Percentiles rank a stretch among this genome's conserved stretches.
Evolutionary conservation across 441 rosid genomes (phyloP).

Genomic region (Gossypium gossypioides): DNA sequence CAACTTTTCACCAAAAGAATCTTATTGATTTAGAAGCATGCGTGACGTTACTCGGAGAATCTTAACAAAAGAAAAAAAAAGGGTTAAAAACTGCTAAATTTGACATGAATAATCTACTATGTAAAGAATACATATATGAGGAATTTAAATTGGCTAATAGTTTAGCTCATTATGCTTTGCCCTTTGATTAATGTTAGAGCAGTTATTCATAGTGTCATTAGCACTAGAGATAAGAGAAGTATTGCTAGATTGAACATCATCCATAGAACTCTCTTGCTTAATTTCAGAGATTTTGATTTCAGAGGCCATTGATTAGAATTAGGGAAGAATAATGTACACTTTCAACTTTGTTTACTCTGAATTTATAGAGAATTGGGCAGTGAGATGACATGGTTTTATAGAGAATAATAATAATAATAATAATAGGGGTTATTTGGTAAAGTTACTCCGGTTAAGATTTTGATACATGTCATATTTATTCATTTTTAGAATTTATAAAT

Average conservation of each 20-base stretch:
- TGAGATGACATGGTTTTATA: background rate
- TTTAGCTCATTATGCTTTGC: background rate
- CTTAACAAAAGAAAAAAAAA: background rate
- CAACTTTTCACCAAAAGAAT: background rate
- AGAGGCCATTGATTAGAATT: background rate
- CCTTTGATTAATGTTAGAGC: background rate
- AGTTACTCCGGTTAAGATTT: too few relatives aligned
- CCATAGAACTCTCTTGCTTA: background rate
- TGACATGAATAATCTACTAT: background rate
- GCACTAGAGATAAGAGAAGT: background rate
- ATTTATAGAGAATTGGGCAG: background rate
- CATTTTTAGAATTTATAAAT: too few relatives aligned
- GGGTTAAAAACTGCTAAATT: background rate
- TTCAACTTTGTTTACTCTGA: background rate
- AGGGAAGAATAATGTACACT: background rate
- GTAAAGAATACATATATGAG: background rate
- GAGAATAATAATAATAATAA: background rate
- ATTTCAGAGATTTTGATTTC: background rate
- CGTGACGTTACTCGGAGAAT: background rate
- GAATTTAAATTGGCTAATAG: background rate
- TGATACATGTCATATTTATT: too few relatives aligned
- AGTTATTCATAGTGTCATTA: background rate
- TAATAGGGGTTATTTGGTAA: too few relatives aligned
- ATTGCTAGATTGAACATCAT: background rate
- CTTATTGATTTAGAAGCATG: background rate